Evolutionary conservation across 2,329 filamentous ascomycete genomes (phyloP).

Genomic region (Ceratocystis diversiconidia): DNA sequence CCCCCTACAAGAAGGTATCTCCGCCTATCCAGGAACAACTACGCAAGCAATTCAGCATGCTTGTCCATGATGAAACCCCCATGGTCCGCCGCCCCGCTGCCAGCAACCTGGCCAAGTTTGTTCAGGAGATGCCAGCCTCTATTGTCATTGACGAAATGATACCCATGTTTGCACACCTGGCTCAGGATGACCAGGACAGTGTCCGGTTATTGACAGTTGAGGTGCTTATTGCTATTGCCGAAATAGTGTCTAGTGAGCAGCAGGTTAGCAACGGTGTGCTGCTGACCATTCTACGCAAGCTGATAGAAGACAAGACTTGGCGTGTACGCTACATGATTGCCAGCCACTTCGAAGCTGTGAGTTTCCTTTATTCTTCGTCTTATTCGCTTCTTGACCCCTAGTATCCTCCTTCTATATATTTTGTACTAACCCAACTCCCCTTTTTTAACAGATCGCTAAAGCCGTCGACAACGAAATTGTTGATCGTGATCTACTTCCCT

Average conservation of each 20-base stretch:
- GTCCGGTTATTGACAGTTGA: slow-evolving; percentile 92
- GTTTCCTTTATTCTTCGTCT: slow-evolving; percentile 14
- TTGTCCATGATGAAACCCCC: slow-evolving; percentile 96
- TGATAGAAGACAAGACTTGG: slow-evolving; percentile 99
- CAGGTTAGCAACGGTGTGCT: slow-evolving; percentile 91
- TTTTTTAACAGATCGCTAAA: slow-evolving; percentile 64
- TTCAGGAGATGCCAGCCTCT: slow-evolving; percentile 85
- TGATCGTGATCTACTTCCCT: slow-evolving; percentile 80
- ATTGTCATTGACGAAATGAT: slow-evolving; percentile 98
- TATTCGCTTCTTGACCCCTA: not conserved
- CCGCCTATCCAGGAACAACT: slow-evolving; percentile 79
- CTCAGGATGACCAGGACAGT: slow-evolving; percentile 93
- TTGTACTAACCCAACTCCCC: slow-evolving; percentile 3
- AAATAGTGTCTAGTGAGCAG: slow-evolving; percentile 95
- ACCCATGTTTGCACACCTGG: slow-evolving; percentile 92
- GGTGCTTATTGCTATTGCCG: slow-evolving; percentile 88
- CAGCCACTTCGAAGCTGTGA: slow-evolving; percentile 90
- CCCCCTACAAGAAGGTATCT: slow-evolving; percentile 83
- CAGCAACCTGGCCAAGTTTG: slow-evolving; percentile 91
- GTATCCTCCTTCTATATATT: not conserved
- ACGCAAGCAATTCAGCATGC: slow-evolving; percentile 75
- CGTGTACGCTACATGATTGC: slow-evolving; percentile 98
- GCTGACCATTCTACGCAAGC: slow-evolving; percentile 72
- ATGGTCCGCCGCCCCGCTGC: slow-evolving; percentile 97
- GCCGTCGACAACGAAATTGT: slow-evolving; percentile 96